Evolutionary conservation across 495 filamentous ascomycete species (phyloP).

Genomic region (Trichocladium uniseriatum): DNA sequence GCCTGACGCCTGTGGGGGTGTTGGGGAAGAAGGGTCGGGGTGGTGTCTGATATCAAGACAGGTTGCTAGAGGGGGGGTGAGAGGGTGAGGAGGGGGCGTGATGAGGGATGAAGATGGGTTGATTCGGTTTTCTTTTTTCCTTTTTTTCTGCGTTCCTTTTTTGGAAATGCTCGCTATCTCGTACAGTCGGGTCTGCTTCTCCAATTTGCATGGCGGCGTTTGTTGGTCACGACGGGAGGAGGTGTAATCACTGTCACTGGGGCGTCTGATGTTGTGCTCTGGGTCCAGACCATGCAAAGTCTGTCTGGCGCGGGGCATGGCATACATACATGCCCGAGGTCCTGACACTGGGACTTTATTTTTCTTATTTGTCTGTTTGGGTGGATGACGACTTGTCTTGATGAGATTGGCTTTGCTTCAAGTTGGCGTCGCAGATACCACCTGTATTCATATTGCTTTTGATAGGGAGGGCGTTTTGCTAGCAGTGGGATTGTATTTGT

Average conservation of each 20-base stretch:
- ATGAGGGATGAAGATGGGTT: neutral
- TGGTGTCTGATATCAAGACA: too few relatives aligned
- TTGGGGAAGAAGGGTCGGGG: neutral
- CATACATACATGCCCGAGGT: neutral
- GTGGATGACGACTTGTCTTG: neutral
- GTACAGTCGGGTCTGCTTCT: too few relatives aligned
- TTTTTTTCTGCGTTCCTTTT: neutral
- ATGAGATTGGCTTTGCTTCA: neutral
- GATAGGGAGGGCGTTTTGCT: neutral
- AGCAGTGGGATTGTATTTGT: neutral
- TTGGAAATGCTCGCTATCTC: too few relatives aligned
- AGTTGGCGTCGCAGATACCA: neutral
- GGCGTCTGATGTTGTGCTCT: too few relatives aligned
- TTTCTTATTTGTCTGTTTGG: too few relatives aligned
- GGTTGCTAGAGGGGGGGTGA: too few relatives aligned
- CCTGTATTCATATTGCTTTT: neutral
- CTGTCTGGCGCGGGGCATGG: too few relatives aligned
- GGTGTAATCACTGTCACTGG: too few relatives aligned
- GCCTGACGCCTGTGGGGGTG: neutral
- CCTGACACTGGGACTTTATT: neutral
- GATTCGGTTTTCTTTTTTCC: neutral
- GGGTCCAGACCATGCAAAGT: too few relatives aligned
- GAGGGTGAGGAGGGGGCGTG: too few relatives aligned
- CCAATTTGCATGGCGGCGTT: slow-evolving; percentile 11
- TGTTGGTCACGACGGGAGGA: too few relatives aligned